Conservation (phyloP, 1,284 basidiomycete species). For the Farysia itapuensis region DNA sequence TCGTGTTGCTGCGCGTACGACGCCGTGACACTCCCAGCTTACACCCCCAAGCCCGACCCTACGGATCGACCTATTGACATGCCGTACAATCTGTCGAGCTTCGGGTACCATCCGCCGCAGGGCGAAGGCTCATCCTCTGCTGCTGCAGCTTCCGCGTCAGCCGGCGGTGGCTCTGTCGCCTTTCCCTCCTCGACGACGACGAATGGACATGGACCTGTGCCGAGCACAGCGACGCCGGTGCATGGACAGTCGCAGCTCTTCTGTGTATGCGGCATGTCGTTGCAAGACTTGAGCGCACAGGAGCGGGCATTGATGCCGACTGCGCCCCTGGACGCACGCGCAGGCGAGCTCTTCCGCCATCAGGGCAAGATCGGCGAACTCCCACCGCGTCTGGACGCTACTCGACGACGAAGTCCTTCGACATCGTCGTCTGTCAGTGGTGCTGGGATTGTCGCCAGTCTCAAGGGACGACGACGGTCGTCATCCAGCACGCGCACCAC, state of each 20-base stretch:
- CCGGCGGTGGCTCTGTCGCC: neutral
- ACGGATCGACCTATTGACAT: conserved; percentile 17
- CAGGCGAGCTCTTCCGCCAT: conserved; percentile 33
- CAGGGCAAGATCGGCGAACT: conserved; percentile 56
- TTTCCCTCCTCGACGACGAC: neutral
- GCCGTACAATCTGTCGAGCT: conserved; percentile 42
- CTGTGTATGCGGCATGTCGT: conserved; percentile 58
- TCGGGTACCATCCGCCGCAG: conserved; percentile 12
- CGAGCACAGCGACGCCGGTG: conserved; percentile 37
- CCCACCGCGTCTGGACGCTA: conserved; percentile 11
- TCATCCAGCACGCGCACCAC: conserved; percentile 18
- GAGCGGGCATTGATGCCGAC: conserved; percentile 52
- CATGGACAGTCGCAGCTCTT: conserved; percentile 46
- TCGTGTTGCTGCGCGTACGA: conserved; percentile 59
- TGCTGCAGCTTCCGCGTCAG: neutral
- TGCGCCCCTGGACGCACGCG: conserved; percentile 32
- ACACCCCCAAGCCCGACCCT: conserved; percentile 37
- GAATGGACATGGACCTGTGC: neutral
- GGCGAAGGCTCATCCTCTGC: conserved; percentile 4
- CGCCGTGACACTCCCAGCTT: conserved; percentile 54
- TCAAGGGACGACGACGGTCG: conserved; percentile 14
- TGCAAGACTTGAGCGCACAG: conserved; percentile 48
- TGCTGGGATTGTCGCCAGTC: conserved; percentile 16
- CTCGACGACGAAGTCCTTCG: conserved; percentile 5
- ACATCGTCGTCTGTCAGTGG: conserved; percentile 4